These are phyloP conservation scores for Mallotus nudiflorus DNA, from an alignment of 345 rosid species.

Conservation along the genomic window DNA sequence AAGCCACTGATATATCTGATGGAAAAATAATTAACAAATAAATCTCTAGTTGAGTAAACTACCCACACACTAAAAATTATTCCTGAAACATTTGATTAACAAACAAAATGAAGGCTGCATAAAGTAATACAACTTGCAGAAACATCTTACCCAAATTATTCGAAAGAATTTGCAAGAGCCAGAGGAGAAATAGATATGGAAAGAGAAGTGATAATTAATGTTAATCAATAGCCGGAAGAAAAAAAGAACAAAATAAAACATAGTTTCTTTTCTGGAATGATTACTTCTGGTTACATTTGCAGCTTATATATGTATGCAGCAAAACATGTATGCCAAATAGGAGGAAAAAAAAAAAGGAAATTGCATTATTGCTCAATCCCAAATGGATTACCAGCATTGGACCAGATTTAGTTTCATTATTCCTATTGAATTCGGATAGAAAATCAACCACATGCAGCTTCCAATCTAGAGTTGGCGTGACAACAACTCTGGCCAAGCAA, in stretches of 20 bases:
- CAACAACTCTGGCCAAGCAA: slow-evolving; percentile 91
- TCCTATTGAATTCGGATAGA: slow-evolving; percentile 92
- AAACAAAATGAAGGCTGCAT: neutral
- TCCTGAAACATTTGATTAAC: neutral
- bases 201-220: neutral
- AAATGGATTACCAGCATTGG: slow-evolving; percentile 87
- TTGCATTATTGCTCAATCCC: slow-evolving; percentile 14
- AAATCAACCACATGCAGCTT: slow-evolving; percentile 98
- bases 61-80: neutral
- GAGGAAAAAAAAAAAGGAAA: slow-evolving; percentile 2
- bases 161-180: neutral
- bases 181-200: neutral
- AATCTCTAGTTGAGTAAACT: neutral
- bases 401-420: slow-evolving; percentile 68
- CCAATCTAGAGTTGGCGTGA: slow-evolving; percentile 96
- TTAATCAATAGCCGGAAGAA: too few relatives aligned
- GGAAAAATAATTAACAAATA: neutral
- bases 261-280: too few relatives aligned
- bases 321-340: neutral
- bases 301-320: slow-evolving; percentile 3
- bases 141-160: neutral
- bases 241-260: too few relatives aligned
- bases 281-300: neutral
- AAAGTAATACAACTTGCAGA: neutral
- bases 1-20: slow-evolving; percentile 91